These are phyloP conservation scores for Nicotiana rustica DNA, from an alignment of 305 asterid genomes.

Conservation along the genomic window DNA sequence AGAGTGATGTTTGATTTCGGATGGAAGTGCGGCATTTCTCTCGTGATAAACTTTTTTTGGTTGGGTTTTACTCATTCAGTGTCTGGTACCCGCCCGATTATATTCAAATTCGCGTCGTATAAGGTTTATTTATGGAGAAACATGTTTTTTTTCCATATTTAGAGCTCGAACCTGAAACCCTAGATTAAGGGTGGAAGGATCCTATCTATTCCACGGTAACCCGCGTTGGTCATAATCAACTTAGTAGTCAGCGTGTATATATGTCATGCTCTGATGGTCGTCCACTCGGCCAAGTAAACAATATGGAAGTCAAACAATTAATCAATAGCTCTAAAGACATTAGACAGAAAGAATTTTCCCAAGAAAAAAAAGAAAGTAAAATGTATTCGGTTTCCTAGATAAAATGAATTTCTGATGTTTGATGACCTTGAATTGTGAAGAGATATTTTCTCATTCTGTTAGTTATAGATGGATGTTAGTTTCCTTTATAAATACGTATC, in stretches of 20 bases:
- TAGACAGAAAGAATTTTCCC: too few species aligned
- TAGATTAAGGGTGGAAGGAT: neutral
- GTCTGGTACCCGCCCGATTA: too few species aligned
- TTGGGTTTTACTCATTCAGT: too few species aligned
- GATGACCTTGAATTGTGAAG: neutral
- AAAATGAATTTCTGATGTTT: neutral
- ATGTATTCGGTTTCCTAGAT: neutral
- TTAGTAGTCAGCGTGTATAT: neutral
- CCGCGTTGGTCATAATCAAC: neutral
- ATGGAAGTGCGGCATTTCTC: too few species aligned
- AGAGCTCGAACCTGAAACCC: accelerated
- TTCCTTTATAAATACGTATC: neutral
- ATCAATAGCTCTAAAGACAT: neutral
- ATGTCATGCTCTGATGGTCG: neutral
- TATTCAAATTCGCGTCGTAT: too few species aligned
- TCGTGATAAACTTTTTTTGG: too few species aligned
- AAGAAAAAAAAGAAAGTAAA: neutral
- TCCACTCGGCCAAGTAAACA: constrained; percentile 3
- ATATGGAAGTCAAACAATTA: neutral
- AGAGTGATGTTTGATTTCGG: neutral
- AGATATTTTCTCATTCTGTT: neutral
- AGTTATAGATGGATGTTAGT: neutral
- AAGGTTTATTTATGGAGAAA: too few species aligned
- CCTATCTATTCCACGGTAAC: neutral
- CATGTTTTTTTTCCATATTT: too few species aligned